Evolutionary conservation across 805 yeast species (phyloP).

Genomic region (Lachancea dasiensis): DNA sequence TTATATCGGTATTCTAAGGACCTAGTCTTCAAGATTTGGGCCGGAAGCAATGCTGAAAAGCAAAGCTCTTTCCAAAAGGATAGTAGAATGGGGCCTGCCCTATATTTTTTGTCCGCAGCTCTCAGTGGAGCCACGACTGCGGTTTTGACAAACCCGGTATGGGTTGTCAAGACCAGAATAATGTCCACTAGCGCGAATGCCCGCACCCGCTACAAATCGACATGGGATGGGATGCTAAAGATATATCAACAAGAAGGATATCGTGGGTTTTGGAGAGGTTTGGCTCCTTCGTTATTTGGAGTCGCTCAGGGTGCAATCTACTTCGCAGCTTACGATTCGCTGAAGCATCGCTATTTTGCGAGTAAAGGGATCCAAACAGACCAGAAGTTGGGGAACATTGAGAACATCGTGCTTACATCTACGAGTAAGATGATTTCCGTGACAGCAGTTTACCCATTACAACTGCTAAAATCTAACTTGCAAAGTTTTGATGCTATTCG

Average conservation of each 20-base stretch:
- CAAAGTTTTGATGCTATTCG: constrained; percentile 43
- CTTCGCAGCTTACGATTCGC: constrained; percentile 75
- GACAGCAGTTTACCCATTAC: constrained; percentile 71
- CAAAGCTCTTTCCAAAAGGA: constrained; percentile 21
- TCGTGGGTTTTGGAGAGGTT: constrained; percentile 65
- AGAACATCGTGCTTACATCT: constrained; percentile 63
- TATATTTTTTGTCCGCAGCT: constrained; percentile 51
- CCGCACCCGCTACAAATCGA: constrained; percentile 41
- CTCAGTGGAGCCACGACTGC: constrained; percentile 74
- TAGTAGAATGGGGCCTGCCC: constrained; percentile 35
- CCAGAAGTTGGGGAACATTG: constrained; percentile 40
- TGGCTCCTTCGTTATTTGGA: constrained; percentile 67
- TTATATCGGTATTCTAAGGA: constrained; percentile 62
- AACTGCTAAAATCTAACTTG: constrained; percentile 69
- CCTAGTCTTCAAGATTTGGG: constrained; percentile 19
- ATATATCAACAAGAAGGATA: constrained; percentile 51
- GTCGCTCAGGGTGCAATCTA: constrained; percentile 89
- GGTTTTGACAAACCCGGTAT: constrained; percentile 79
- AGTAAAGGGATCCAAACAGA: constrained; percentile 10
- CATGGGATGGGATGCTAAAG: constrained; percentile 46
- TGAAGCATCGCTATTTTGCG: constrained; percentile 42
- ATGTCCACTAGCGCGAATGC: constrained; percentile 41
- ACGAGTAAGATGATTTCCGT: constrained; percentile 64
- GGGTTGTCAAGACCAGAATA: constrained; percentile 92
- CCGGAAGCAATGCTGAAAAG: constrained; percentile 5